Percentiles rank a stretch among this genome's conserved stretches.
Conservation (phyloP, 768 basidiomycete species). For the Pisolithus marmoratus region DNA sequence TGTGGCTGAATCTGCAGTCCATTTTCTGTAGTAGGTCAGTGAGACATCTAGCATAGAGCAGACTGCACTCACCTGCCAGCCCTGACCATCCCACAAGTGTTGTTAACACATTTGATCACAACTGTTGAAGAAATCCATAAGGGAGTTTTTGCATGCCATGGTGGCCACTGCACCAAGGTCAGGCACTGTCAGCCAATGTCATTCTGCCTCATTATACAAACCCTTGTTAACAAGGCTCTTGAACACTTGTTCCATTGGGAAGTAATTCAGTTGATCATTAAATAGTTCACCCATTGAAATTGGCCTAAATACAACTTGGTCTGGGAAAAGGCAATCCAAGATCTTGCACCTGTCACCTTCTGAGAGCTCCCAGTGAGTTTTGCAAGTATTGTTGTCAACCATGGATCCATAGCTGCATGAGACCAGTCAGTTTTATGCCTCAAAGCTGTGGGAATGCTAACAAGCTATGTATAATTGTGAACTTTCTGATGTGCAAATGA, state of each 20-base stretch:
- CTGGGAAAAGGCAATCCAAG: conserved; percentile 1
- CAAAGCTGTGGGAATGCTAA: neutral
- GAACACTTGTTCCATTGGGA: neutral
- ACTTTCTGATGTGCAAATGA: neutral
- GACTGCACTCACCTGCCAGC: neutral
- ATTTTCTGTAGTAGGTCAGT: neutral
- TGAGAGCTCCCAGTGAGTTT: neutral
- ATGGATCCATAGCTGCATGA: neutral
- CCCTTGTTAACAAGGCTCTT: neutral
- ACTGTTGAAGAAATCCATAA: neutral
- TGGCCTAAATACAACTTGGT: neutral
- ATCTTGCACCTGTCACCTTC: neutral
- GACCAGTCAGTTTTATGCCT: conserved; percentile 1
- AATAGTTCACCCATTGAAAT: neutral
- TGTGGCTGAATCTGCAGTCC: neutral
- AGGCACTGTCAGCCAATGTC: neutral
- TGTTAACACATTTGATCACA: neutral
- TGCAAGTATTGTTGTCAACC: neutral
- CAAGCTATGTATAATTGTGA: neutral
- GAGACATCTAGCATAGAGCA: neutral
- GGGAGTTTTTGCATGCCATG: neutral
- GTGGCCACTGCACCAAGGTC: neutral
- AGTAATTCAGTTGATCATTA: neutral
- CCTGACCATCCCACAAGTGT: neutral
- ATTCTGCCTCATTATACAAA: neutral